Conservation (phyloP, 2,329 filamentous ascomycete species). For the Epichloe sylvatica region DNA sequence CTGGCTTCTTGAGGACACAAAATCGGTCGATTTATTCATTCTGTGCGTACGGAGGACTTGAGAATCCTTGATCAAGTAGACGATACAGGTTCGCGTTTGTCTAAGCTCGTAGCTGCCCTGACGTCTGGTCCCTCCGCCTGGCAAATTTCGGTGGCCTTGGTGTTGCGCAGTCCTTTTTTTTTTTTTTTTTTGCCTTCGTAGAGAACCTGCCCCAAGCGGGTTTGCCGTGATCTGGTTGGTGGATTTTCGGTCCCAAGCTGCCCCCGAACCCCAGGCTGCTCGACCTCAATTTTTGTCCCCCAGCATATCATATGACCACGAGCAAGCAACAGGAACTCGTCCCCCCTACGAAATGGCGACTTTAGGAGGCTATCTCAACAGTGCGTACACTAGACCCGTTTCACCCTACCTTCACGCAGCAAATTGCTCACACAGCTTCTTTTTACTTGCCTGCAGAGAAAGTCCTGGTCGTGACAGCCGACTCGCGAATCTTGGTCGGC, state of each 20-base stretch:
- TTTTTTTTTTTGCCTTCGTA: no score
- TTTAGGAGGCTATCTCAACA: slow-evolving; percentile 31
- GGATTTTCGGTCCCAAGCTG: background rate
- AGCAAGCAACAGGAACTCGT: background rate
- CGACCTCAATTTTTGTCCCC: background rate
- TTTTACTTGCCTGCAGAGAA: slow-evolving; percentile 47
- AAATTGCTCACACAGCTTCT: background rate
- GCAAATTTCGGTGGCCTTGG: background rate
- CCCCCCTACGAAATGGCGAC: slow-evolving; percentile 23
- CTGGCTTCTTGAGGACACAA: no score
- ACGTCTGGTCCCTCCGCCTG: no score
- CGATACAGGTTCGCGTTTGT: no score
- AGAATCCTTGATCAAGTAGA: no score
- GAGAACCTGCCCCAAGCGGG: background rate
- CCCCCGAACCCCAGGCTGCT: background rate
- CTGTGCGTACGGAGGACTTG: background rate
- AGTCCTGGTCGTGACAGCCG: slow-evolving; percentile 80
- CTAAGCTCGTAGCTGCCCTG: no score
- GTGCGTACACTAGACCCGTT: slow-evolving; percentile 14
- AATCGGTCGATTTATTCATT: background rate
- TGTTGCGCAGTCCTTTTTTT: background rate
- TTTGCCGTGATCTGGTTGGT: background rate
- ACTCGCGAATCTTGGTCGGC: slow-evolving; percentile 76
- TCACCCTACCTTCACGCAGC: background rate
- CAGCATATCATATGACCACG: background rate